These are phyloP conservation scores for Rhododendron ovatum DNA, from an alignment of 148 eudicot genomes.

Conservation along the genomic window DNA sequence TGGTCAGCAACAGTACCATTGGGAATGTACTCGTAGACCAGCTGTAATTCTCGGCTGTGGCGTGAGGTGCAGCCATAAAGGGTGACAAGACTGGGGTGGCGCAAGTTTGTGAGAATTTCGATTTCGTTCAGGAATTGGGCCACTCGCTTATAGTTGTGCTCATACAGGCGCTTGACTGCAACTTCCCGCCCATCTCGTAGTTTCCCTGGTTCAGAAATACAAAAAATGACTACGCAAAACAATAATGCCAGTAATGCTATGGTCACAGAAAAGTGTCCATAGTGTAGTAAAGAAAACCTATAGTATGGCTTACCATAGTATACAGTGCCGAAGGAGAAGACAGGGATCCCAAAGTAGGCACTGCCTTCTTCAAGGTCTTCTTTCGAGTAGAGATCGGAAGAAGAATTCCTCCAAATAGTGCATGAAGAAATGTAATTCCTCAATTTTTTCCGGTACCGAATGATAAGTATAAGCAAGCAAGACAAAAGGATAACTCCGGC, in stretches of 20 bases:
- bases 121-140: conserved; percentile 1
- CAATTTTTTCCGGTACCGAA: no score
- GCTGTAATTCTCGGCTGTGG: background rate
- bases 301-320: conserved; percentile 29
- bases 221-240: background rate
- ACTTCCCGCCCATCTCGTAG: conserved; percentile 2
- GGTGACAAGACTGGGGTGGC: background rate
- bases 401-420: no score
- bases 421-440: no score
- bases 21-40: conserved; percentile 4
- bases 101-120: background rate
- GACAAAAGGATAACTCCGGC: no score
- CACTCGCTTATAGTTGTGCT: conserved; percentile 5
- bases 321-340: conserved; percentile 33
- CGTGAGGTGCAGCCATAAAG: conserved; percentile 5
- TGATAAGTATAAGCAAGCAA: no score
- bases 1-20: conserved; percentile 7
- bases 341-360: background rate
- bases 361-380: background rate
- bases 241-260: background rate
- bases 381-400: background rate
- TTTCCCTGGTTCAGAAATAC: background rate
- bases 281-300: background rate
- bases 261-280: background rate
- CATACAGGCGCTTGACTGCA: background rate